Evolutionary conservation across 2,329 filamentous ascomycete genomes (phyloP).

Genomic region (Plectosphaerella plurivora): DNA sequence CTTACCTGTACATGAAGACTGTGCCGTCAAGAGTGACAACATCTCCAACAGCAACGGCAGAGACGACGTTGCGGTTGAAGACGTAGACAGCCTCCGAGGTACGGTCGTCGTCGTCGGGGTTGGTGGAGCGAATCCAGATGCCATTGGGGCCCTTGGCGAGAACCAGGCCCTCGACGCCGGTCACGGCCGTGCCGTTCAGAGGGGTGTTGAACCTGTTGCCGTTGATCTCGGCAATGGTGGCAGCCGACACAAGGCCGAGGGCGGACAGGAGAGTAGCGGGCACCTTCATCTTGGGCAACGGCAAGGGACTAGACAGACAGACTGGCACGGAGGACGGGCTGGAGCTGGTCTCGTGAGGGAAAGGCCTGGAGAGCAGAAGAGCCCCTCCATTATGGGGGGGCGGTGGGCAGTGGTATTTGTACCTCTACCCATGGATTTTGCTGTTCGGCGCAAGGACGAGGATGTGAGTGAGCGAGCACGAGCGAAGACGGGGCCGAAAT

Average conservation of each 20-base stretch:
- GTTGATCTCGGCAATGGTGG: slow-evolving; percentile 60
- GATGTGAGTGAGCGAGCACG: no score
- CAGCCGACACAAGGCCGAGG: slow-evolving; percentile 25
- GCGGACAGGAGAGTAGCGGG: slow-evolving; percentile 20
- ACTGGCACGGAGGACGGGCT: background rate
- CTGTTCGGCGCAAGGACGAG: background rate
- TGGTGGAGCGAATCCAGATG: slow-evolving; percentile 59
- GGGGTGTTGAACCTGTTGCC: slow-evolving; percentile 61
- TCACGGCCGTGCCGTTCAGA: slow-evolving; percentile 50
- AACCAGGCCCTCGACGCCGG: slow-evolving; percentile 57
- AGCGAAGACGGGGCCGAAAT: background rate
- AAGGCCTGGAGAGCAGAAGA: background rate
- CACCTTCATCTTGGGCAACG: slow-evolving; percentile 22
- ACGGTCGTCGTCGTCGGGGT: slow-evolving; percentile 46
- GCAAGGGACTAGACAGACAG: background rate
- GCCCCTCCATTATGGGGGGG: background rate
- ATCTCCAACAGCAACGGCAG: slow-evolving; percentile 56
- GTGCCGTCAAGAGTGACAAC: slow-evolving; percentile 55
- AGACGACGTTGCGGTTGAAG: slow-evolving; percentile 46
- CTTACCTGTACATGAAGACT: slow-evolving; percentile 52
- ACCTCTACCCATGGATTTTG: background rate
- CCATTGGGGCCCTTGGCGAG: slow-evolving; percentile 59
- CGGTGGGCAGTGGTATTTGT: slow-evolving; percentile 3
- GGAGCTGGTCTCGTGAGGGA: slow-evolving; percentile 3
- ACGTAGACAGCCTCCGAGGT: slow-evolving; percentile 66